Conservation (phyloP, 352 stramenopile species). For the Phytophthora capsici region DNA sequence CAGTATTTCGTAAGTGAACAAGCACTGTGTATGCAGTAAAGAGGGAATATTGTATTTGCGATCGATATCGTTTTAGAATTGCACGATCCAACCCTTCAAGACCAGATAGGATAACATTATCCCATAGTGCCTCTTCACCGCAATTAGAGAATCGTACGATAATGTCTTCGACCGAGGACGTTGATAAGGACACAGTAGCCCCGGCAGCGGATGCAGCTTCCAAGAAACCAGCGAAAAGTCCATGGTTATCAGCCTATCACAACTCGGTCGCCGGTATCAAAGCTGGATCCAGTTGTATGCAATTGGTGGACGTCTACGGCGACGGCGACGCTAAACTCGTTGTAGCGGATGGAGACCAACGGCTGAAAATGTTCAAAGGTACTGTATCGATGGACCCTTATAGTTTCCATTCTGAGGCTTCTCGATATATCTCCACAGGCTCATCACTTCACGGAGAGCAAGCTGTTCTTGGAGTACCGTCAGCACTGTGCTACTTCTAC, state of each 20-base stretch:
- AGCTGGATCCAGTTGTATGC: constrained; percentile 75
- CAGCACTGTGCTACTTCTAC: constrained; percentile 81
- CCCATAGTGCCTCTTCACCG: constrained; percentile 33
- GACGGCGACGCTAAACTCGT: constrained; percentile 86
- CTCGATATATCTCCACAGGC: constrained; percentile 24
- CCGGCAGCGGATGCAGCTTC: constrained; percentile 7
- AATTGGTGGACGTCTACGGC: constrained; percentile 83
- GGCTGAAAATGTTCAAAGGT: constrained; percentile 92
- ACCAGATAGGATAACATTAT: neutral
- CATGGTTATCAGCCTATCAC: constrained; percentile 90
- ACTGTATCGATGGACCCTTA: neutral
- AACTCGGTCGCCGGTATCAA: constrained; percentile 92
- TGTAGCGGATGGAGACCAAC: constrained; percentile 78
- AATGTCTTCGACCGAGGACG: constrained; percentile 31
- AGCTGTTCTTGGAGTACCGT: constrained; percentile 78
- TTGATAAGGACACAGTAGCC: constrained; percentile 19
- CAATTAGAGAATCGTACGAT: neutral
- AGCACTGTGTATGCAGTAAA: neutral
- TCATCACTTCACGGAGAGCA: constrained; percentile 84
- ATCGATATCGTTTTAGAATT: neutral
- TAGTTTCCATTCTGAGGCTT: neutral
- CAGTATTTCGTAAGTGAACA: constrained; percentile 39
- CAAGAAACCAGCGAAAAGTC: constrained; percentile 46
- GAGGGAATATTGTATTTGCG: constrained; percentile 20
- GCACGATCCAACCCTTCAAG: constrained; percentile 27